Evolutionary conservation across 139 green algal species (phyloP).

Genomic region (Coccomyxa sp.): DNA sequence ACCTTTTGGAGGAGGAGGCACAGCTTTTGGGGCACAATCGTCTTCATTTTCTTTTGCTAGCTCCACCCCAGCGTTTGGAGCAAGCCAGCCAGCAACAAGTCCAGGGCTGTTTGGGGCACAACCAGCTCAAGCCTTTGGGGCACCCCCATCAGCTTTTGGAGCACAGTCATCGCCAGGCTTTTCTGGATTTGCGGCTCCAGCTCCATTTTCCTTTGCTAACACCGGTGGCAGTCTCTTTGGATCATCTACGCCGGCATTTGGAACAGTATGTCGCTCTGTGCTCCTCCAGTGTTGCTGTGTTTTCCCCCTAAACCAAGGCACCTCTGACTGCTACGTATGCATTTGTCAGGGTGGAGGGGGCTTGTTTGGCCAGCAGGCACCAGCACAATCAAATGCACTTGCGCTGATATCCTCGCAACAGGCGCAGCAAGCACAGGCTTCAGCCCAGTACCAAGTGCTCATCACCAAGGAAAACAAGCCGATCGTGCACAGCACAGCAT

Average conservation of each 20-base stretch:
- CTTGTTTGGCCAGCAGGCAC: neutral
- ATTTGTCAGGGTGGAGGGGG: slow-evolving; percentile 1
- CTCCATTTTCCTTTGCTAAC: neutral
- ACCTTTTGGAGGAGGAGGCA: slow-evolving; percentile 19
- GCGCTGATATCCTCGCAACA: neutral
- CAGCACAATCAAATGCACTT: neutral
- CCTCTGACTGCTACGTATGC: neutral
- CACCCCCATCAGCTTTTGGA: slow-evolving; percentile 4
- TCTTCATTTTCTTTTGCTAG: neutral
- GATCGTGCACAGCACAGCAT: slow-evolving; percentile 41
- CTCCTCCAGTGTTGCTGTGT: neutral
- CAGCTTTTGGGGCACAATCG: neutral
- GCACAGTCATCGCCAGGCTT: neutral
- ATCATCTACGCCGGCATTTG: neutral
- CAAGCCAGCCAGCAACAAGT: neutral
- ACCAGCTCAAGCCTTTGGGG: neutral
- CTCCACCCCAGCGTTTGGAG: slow-evolving; percentile 3
- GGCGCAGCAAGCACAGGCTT: slow-evolving; percentile 10
- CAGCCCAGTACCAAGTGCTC: slow-evolving; percentile 7
- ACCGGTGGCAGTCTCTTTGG: neutral
- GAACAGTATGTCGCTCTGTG: neutral
- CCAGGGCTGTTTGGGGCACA: slow-evolving; percentile 13
- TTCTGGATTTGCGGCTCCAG: neutral
- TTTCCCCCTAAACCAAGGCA: neutral
- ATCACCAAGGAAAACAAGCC: slow-evolving; percentile 35